Base-by-base conservation (phyloP, 2,329 filamentous ascomycete genomes). In the Fusarium albidum region DNA sequence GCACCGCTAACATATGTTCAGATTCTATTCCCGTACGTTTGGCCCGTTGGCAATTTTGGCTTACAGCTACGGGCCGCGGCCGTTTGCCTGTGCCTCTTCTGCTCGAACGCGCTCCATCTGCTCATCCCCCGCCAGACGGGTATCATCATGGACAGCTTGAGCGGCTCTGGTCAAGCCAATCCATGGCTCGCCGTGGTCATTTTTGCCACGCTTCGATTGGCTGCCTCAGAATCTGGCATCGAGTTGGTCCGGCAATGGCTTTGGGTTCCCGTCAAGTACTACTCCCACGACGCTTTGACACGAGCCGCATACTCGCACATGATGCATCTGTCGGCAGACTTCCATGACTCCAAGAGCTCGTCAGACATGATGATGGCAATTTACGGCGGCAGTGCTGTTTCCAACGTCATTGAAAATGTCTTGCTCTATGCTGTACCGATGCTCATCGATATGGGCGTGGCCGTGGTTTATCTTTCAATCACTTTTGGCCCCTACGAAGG, bases 61-160 rank as follows among this genome's bases (percentile, higher is more conserved):
- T 80, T 95, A 14, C 90, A 95, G 69, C 70, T 89, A 14, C 86
- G 87, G 47, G 83, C 90, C 15, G 75, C 82, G 10, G 77, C 90
- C 5, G 87, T 95, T 37, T 82, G 82, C 1, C 35, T 90, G 2
- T 89, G 89, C 61, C 77, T 95, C 17, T 70, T 92, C n/a, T 76
- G 80, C 44, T 83, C 87, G 49, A 91, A 93, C 59, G 83, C 83
- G 6, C 77, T 96, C 42, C 91, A 92, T 63, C 77, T 96, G 12
- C 75, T 96, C 34, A 85, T 92, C 27, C 92, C 92, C n/a, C 83
- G 89, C 15, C 90, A 95, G 68, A 84, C 94, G 27, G 92, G 91
- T 59, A 85, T 90, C 52, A 86, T 96, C 58, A 87, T 91, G 59
- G 85, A 95, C 65, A 83, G 83, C 55, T 75, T 96, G 17, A 79